phyloP scores from a whole-genome alignment of 306 rosid genomes.

The Luffa aegyptiaca region DNA sequence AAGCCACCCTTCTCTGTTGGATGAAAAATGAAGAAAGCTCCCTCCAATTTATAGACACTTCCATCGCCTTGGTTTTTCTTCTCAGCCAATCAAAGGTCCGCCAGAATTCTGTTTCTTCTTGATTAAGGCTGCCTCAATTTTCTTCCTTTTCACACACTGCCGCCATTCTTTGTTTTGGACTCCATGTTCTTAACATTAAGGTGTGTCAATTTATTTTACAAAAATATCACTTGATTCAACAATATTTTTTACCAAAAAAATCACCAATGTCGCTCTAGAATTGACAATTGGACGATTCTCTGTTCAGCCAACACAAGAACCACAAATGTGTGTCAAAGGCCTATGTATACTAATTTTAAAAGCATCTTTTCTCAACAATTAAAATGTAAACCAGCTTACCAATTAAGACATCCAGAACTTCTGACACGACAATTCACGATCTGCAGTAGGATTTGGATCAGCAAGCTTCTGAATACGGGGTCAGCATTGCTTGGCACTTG shows the following conservation, averaged over 20 bases:
- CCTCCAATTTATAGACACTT: too few relatives aligned
- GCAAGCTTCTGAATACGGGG: conserved; percentile 58
- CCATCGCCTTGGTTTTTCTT: too few relatives aligned
- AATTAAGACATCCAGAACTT: conserved; percentile 45
- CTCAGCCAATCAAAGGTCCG: too few relatives aligned
- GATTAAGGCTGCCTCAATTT: too few relatives aligned
- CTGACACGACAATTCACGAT: conserved; percentile 38
- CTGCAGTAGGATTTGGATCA: conserved; percentile 47
- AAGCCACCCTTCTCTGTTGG: too few relatives aligned
- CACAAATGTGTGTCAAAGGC: neutral
- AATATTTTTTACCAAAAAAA: neutral
- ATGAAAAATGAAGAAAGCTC: too few relatives aligned
- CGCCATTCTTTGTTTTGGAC: too few relatives aligned
- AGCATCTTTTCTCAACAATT: neutral
- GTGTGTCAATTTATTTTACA: neutral
- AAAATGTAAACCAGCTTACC: neutral
- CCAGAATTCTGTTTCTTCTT: too few relatives aligned
- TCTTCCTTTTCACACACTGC: too few relatives aligned
- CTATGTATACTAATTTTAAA: neutral
- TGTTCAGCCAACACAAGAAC: neutral
- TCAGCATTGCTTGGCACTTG: neutral
- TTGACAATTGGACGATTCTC: neutral
- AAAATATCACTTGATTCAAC: neutral
- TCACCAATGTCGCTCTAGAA: neutral
- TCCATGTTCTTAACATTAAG: neutral